Percentiles rank a stretch among this genome's conserved stretches.
phyloP scores from a whole-genome alignment of 179 eudicot species.

The Beta lomatogona region DNA sequence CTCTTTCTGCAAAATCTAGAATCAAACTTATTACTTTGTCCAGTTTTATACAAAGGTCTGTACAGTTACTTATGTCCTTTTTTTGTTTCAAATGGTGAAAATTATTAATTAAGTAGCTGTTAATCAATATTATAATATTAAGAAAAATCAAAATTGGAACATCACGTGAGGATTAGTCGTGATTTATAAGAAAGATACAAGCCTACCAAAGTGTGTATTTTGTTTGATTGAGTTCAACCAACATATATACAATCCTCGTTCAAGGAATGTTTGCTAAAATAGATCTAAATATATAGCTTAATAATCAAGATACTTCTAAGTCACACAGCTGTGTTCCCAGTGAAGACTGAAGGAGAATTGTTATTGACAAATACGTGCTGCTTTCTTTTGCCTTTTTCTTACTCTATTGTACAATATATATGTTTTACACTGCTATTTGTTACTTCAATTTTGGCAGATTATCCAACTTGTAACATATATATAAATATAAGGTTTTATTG shows the following conservation, averaged over 20 bases:
- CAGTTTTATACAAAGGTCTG: constrained; percentile 19
- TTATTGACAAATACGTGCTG: constrained; percentile 1
- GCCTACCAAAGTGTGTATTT: constrained; percentile 8
- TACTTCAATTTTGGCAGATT: neutral
- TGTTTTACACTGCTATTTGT: neutral
- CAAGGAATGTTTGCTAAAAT: constrained; percentile 31
- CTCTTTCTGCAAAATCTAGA: constrained; percentile 21
- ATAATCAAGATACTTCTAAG: constrained; percentile 2
- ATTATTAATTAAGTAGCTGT: neutral
- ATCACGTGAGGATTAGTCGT: constrained; percentile 39
- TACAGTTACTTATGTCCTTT: constrained; percentile 10
- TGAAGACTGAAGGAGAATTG: neutral
- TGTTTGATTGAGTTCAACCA: constrained; percentile 7
- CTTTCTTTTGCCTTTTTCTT: neutral
- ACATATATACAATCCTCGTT: neutral
- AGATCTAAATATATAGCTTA: neutral
- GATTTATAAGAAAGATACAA: constrained; percentile 31
- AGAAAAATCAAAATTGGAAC: neutral
- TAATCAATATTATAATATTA: neutral
- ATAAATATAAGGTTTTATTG: too few species aligned
- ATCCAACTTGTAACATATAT: too few species aligned
- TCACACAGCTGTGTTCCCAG: constrained; percentile 9
- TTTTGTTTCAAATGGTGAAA: neutral
- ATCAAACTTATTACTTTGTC: constrained; percentile 23
- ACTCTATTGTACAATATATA: neutral